Base-by-base conservation (phyloP, 164 flowering plant genomes). In the Litsea cubeba region DNA sequence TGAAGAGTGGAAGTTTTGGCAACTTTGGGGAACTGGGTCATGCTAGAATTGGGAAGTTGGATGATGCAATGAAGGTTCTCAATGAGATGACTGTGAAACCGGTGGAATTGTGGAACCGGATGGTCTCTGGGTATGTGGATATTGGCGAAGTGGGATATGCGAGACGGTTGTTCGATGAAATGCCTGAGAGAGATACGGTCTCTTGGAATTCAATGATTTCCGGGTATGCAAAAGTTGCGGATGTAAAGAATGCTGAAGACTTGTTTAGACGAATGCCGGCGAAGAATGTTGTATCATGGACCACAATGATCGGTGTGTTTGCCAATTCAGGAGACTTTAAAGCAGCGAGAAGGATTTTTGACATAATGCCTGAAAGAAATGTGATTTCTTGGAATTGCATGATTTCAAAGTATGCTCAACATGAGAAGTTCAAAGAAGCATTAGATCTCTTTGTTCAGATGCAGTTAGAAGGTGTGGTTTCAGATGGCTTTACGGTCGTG, bases 311-410 rank as follows among this genome's bases (percentile, higher is more conserved):
- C 3, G 74, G 78, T 68, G 83, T 76, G 67, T 73, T 79, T 65
- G 75, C 76, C 12, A 79, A 77, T 70, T 77, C 83, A 20, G 83
- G 82, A 20, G 65, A 78, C 50, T 66, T 83, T 71, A 66, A 75
- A 72, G 71, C 66, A 24, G 80, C 87, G 0, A 78, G 82, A 72
- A 74, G 20, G 30, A 62, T 76, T 46, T 84, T 82, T 50, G 74
- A 70, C 40, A 35, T 51, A 26, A 73, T 70, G 74, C 80, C 74
- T 6, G 50, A 72, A 28, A 87, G 76, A 70, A 85, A 87, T 72
- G 82, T 78, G 70, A 77, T 87, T 79, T 79, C 89, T 32, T 87
- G 89, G 88, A 85, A 80, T 75, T 79, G 81, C 11, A 81, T 86
- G 83, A 83, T 85, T 63, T 79, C 85, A 11, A 65, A 80, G 68